A percentile compares a stretch with the other conserved stretches of the same genome.
These are phyloP conservation scores for Sporopachydermia lactativora DNA, from an alignment of 805 yeast genomes.

Conservation along the genomic window DNA sequence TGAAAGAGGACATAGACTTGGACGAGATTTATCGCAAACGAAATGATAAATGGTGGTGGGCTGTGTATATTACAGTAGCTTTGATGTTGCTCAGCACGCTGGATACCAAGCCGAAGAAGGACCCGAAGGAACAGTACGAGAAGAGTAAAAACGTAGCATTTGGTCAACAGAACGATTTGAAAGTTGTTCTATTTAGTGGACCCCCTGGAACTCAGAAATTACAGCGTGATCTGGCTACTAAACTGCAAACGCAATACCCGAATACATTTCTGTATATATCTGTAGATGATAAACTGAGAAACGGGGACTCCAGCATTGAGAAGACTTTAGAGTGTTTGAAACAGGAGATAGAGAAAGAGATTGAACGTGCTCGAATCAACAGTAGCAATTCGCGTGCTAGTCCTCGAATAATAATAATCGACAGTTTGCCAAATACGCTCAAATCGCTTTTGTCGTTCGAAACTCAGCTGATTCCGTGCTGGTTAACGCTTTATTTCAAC, in stretches of 20 bases:
- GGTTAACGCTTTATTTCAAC: background rate
- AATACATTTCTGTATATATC: background rate
- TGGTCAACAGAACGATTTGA: background rate
- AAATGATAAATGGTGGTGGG: conserved; percentile 1
- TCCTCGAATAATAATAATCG: background rate
- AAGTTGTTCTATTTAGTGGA: background rate
- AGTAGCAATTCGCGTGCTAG: background rate
- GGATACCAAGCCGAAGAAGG: background rate
- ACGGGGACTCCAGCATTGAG: too few relatives aligned
- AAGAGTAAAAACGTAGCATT: background rate
- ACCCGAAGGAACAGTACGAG: background rate
- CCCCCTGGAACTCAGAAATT: background rate
- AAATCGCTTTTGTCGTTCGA: background rate
- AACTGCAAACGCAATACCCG: background rate
- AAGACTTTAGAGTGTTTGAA: background rate
- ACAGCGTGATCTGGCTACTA: background rate
- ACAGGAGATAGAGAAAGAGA: background rate
- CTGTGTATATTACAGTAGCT: background rate
- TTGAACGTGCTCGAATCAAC: background rate
- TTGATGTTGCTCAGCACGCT: background rate
- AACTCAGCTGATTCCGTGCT: background rate
- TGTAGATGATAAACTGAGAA: background rate
- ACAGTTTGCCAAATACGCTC: background rate
- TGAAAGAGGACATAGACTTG: background rate
- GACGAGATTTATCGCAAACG: background rate